phyloP scores from a whole-genome alignment of 352 stramenopile species.

The Aphanomyces invadans region DNA sequence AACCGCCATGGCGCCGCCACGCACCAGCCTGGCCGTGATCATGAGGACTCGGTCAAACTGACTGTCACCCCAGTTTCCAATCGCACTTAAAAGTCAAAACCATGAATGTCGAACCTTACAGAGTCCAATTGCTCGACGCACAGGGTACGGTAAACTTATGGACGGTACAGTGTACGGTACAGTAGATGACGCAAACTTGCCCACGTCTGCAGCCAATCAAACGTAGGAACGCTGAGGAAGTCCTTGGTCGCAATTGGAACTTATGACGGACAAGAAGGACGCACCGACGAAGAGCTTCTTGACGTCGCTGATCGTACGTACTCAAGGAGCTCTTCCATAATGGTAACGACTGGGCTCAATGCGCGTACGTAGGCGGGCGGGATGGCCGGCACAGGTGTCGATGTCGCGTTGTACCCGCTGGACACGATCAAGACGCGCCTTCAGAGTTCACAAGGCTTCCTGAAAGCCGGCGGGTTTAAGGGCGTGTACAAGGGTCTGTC shows the following conservation, averaged over 20 bases:
- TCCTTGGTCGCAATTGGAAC: neutral
- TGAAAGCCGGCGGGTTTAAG: constrained; percentile 94
- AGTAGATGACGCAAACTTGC: neutral
- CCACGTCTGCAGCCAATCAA: constrained; percentile 1
- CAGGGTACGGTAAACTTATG: neutral
- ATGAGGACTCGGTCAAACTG: constrained; percentile 12
- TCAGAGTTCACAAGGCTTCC: constrained; percentile 94
- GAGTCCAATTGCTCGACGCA: no score
- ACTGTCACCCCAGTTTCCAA: neutral
- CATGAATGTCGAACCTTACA: neutral
- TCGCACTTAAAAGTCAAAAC: neutral
- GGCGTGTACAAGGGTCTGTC: constrained; percentile 89
- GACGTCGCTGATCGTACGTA: constrained; percentile 14
- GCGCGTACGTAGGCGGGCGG: constrained; percentile 72
- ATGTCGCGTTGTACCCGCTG: constrained; percentile 97
- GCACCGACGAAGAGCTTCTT: constrained; percentile 23
- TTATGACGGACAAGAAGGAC: neutral
- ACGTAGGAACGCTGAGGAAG: neutral
- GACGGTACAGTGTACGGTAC: neutral
- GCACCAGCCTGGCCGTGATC: constrained; percentile 2
- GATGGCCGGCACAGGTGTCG: constrained; percentile 93
- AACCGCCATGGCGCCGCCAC: neutral
- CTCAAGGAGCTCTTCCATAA: neutral
- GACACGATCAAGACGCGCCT: constrained; percentile 99
- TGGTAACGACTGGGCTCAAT: no score